These are phyloP conservation scores for Eimeria tenella DNA, from an alignment of 169 alveolate species.

Conservation along the genomic window DNA sequence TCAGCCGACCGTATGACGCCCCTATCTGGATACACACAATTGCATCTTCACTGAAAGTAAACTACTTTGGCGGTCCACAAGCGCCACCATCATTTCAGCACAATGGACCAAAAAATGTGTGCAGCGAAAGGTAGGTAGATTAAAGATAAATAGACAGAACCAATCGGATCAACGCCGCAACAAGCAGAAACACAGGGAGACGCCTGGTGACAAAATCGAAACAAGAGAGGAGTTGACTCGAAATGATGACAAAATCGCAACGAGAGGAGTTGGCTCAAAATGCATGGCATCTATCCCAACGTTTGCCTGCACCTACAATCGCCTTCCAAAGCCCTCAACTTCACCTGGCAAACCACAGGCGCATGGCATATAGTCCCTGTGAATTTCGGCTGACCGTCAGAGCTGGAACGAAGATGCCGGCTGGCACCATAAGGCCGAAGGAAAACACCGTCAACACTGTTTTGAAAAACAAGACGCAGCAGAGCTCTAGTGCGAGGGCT, in stretches of 20 bases:
- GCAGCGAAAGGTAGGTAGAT: too few relatives aligned
- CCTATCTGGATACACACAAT: slow-evolving; percentile 70
- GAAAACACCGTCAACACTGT: slow-evolving; percentile 73
- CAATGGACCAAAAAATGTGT: too few relatives aligned
- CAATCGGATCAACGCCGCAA: too few relatives aligned
- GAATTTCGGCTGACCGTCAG: slow-evolving; percentile 43
- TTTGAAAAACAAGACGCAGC: slow-evolving; percentile 46
- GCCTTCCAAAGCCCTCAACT: neutral
- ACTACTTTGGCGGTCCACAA: too few relatives aligned
- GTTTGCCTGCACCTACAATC: neutral
- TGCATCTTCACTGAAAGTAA: neutral
- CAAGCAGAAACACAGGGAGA: too few relatives aligned
- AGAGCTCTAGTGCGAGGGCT: slow-evolving; percentile 18
- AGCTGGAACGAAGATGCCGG: slow-evolving; percentile 82
- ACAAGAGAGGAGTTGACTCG: too few relatives aligned
- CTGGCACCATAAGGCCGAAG: slow-evolving; percentile 80
- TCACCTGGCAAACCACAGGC: neutral
- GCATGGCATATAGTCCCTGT: neutral
- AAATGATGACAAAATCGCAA: too few relatives aligned
- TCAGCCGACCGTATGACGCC: slow-evolving; percentile 75
- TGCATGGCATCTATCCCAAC: too few relatives aligned
- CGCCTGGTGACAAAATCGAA: too few relatives aligned
- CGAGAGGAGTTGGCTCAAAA: too few relatives aligned
- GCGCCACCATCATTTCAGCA: too few relatives aligned
- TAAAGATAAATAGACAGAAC: too few relatives aligned